Evolutionary conservation across 345 rosid species (phyloP).

Genomic region (Rhodamnia rubescens): DNA sequence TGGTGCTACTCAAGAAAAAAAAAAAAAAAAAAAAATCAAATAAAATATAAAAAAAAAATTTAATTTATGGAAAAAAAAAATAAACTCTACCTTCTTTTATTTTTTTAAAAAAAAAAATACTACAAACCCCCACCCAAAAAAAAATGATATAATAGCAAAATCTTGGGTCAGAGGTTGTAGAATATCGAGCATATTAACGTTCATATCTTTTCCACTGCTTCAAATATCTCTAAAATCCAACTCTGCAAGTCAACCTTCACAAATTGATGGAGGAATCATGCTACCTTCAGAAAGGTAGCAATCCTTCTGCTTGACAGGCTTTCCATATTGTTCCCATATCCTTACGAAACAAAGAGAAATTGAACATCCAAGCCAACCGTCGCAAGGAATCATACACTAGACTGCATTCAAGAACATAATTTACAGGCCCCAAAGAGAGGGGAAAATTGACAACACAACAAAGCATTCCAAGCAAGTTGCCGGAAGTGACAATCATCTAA

Average conservation of each 20-base stretch:
- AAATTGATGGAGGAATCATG: not conserved
- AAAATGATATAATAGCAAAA: not conserved
- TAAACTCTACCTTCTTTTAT: no score
- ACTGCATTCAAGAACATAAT: not conserved
- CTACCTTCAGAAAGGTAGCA: not conserved
- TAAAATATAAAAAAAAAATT: no score
- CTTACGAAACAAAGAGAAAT: not conserved
- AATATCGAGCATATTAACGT: not conserved
- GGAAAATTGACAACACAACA: not conserved
- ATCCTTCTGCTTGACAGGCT: not conserved
- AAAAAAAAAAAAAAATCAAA: no score
- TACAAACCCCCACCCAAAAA: no score
- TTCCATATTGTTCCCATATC: not conserved
- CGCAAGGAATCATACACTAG: not conserved
- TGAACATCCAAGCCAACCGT: not conserved
- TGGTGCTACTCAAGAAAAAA: not conserved
- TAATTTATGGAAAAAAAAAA: no score
- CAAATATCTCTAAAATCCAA: not conserved
- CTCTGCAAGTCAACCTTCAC: not conserved
- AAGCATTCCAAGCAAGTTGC: not conserved
- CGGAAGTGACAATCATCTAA: not conserved
- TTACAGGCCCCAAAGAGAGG: conserved; percentile 12
- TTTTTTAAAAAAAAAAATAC: no score
- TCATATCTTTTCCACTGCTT: not conserved
- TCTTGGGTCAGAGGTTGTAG: no score